A percentile compares a stretch with the other conserved stretches of the same genome.
Evolutionary conservation across 1,139 yeast genomes (phyloP).

Genomic region (Barnettozyma hawaiiensis): DNA sequence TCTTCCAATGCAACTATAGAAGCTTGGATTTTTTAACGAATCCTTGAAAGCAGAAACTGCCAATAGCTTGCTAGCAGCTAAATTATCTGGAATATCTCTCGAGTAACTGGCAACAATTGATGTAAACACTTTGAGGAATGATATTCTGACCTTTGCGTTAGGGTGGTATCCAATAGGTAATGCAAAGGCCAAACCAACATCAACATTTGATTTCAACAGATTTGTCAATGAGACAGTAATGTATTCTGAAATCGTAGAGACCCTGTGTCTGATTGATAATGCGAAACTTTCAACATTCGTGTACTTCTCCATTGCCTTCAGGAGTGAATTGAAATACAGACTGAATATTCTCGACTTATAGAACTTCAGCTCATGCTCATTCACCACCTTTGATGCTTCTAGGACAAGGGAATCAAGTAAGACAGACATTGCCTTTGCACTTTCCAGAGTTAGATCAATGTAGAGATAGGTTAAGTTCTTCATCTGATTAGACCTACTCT

Average conservation of each 20-base stretch:
- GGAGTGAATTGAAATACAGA: conserved; percentile 63
- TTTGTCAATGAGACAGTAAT: conserved; percentile 67
- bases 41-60: conserved; percentile 15
- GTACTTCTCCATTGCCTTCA: conserved; percentile 64
- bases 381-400: conserved; percentile 57
- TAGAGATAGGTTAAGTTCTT: conserved; percentile 50
- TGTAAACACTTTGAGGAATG: conserved; percentile 73
- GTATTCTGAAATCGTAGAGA: conserved; percentile 53
- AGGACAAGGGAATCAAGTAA: conserved; percentile 51
- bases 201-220: conserved; percentile 65
- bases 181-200: conserved; percentile 72
- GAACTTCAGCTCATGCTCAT: conserved; percentile 49
- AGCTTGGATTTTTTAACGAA: conserved; percentile 26
- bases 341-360: conserved; percentile 65
- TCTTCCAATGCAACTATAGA: conserved; percentile 35
- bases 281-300: conserved; percentile 32
- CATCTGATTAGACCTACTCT: conserved; percentile 9
- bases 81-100: conserved; percentile 15
- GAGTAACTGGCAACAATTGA: conserved; percentile 50
- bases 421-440: conserved; percentile 51
- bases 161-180: conserved; percentile 75
- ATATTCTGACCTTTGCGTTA: conserved; percentile 57
- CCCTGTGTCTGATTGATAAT: conserved; percentile 43
- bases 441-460: conserved; percentile 62
- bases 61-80: conserved; percentile 6